Percentiles rank a stretch among this genome's conserved stretches.
Evolutionary conservation across 228 moss, liverwort and hornwort genomes (phyloP).

Genomic region (Sphagnum fallax): DNA sequence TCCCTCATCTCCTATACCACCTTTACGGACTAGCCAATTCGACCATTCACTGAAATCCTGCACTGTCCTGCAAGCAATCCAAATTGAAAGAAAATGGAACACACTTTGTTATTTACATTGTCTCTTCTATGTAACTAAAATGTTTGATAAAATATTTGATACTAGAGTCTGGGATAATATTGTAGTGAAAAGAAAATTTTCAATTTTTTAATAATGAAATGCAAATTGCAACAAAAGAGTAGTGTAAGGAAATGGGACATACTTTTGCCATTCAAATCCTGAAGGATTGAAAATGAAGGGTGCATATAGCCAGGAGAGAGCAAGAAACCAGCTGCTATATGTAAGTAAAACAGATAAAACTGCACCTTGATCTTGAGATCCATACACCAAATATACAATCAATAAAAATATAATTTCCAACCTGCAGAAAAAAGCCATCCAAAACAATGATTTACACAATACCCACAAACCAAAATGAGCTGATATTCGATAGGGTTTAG

Average conservation of each 20-base stretch:
- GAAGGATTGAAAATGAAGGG: conserved; percentile 96
- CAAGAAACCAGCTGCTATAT: conserved; percentile 96
- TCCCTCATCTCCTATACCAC: conserved; percentile 89
- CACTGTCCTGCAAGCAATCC: conserved; percentile 50
- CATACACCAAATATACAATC: conserved; percentile 78
- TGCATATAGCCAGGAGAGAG: conserved; percentile 96
- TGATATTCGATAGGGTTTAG: no score
- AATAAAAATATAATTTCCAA: conserved; percentile 83
- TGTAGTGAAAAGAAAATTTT: background rate
- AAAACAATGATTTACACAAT: no score
- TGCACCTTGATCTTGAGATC: conserved; percentile 49
- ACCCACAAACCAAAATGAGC: no score
- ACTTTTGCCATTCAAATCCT: conserved; percentile 99
- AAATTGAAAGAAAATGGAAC: background rate
- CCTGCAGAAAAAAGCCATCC: conserved; percentile 28
- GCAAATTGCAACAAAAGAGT: background rate
- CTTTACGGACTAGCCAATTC: conserved; percentile 94
- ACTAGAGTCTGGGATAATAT: background rate
- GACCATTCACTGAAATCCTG: conserved; percentile 97
- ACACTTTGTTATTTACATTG: no score
- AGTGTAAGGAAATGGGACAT: conserved; percentile 6
- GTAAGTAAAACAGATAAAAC: conserved; percentile 76
- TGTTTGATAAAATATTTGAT: no score
- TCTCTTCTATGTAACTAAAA: background rate
- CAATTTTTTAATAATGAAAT: background rate